Conservation (phyloP, 768 basidiomycete genomes). For the Mycena crocata region DNA sequence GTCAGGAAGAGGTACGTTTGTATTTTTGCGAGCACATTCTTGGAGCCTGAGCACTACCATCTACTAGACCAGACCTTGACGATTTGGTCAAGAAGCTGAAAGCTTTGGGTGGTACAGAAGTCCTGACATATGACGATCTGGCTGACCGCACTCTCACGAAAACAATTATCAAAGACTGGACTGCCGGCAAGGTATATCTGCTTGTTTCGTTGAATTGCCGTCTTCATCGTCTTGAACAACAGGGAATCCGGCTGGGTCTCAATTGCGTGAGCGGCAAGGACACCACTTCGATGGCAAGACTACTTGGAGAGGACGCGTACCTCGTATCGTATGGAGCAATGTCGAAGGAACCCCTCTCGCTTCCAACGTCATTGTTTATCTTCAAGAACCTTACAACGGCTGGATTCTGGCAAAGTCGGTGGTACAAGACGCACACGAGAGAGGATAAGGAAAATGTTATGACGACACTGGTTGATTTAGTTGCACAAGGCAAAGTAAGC, state of each 20-base stretch:
- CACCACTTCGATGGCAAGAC: constrained; percentile 75
- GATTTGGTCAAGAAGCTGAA: constrained; percentile 62
- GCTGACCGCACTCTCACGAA: constrained; percentile 64
- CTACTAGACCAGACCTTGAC: constrained; percentile 62
- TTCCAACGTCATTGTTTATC: constrained; percentile 85
- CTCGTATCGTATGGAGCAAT: constrained; percentile 92
- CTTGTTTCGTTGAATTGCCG: background rate
- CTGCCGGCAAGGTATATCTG: constrained; percentile 63
- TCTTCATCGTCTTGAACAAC: background rate
- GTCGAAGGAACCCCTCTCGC: constrained; percentile 82
- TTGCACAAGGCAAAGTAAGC: constrained; percentile 64
- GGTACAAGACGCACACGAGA: constrained; percentile 66
- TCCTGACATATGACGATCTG: constrained; percentile 83
- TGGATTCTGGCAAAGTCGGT: constrained; percentile 84
- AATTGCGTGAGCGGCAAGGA: constrained; percentile 73
- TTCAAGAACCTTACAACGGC: constrained; percentile 84
- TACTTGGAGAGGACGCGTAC: constrained; percentile 75
- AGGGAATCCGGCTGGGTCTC: constrained; percentile 60
- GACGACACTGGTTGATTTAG: constrained; percentile 61
- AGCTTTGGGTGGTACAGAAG: constrained; percentile 77
- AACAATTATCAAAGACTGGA: constrained; percentile 69
- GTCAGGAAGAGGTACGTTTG: constrained; percentile 72
- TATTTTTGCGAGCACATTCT: background rate
- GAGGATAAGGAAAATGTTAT: constrained; percentile 66
- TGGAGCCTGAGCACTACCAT: background rate